Evolutionary conservation across 2,329 filamentous ascomycete genomes (phyloP), one percentile per base, ranked within the genome.

Genomic region (Blastomyces gilchristii): DNA sequence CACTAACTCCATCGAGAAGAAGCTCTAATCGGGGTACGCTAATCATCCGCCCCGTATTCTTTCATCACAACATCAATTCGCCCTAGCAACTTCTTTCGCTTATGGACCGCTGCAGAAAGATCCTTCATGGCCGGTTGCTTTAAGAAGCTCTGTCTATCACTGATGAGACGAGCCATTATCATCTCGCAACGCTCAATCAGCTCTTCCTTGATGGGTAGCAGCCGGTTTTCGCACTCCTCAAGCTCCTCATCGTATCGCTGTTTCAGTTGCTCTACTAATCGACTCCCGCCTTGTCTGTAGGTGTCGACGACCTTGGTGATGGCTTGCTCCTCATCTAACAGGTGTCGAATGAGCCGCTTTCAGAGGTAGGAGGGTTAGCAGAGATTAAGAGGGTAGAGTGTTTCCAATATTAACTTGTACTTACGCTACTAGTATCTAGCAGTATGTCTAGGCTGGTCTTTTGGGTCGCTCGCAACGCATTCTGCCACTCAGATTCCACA

Each of bases 271-370:
- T 78, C 70, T 9, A 83, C 68, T 25, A 82, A 66, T n/a, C 69
- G 71, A 64, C 75, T 65, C 53, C 77, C 79, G 59, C 79, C 77
- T 39, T 73, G 69, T 45, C 71, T 73, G 66, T 79, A 83, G 31
- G 74, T 75, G 8, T 76, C 72, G 3, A 81, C 68, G 34, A 81
- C 76, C 37, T 78, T 73, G 3, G 69, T 70, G 34, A 81, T 73
- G 0, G 76, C 77, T 3, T 73, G 73, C 66, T 81, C 80, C 54
- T 78, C 75, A n/a, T 77, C 74, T 9, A 80, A 72, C 22, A 84
- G 73, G 62, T 81, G 75, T 1, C 69, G 74, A 9, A 78, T 67
- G 11, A 83, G 73, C 22, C 72, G 72, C 71, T 81, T 66, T 34
- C 18, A 22, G 37, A 52, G 58, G 28, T 14, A 50, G 11, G 41